phyloP scores from a whole-genome alignment of 495 filamentous ascomycete genomes.

The Sordaria brevicollis region DNA sequence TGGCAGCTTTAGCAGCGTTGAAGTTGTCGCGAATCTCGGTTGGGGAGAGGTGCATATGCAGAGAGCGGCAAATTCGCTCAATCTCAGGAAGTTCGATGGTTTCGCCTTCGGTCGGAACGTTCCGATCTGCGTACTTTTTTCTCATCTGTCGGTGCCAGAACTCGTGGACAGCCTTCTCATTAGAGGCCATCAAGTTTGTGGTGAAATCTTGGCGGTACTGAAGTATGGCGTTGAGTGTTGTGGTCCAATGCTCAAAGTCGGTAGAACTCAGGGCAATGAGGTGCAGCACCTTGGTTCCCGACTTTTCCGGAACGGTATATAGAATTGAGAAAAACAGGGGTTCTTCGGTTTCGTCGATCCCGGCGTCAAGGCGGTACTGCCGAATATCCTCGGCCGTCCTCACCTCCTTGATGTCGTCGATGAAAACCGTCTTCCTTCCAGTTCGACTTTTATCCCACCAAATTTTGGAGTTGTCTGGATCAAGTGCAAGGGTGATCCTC shows the following conservation, averaged over 20 bases:
- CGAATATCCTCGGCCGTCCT: slow-evolving; percentile 74
- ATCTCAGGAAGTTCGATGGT: slow-evolving; percentile 65
- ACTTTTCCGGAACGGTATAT: slow-evolving; percentile 61
- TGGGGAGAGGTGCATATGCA: slow-evolving; percentile 81
- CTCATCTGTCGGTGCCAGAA: slow-evolving; percentile 87
- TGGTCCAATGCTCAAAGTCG: slow-evolving; percentile 67
- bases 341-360: slow-evolving; percentile 50
- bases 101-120: slow-evolving; percentile 50
- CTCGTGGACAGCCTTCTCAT: slow-evolving; percentile 65
- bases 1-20: slow-evolving; percentile 51
- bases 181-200: slow-evolving; percentile 68
- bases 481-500: slow-evolving; percentile 63
- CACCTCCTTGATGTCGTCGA: slow-evolving; percentile 90
- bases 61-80: slow-evolving; percentile 68
- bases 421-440: slow-evolving; percentile 66
- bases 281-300: slow-evolving; percentile 66
- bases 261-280: slow-evolving; percentile 63
- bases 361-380: slow-evolving; percentile 80
- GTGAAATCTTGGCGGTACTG: slow-evolving; percentile 81
- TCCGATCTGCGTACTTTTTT: slow-evolving; percentile 46
- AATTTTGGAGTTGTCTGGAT: slow-evolving; percentile 73
- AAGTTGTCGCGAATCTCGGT: slow-evolving; percentile 69
- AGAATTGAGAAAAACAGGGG: slow-evolving; percentile 79
- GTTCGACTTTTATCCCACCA: slow-evolving; percentile 74
- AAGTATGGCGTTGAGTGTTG: slow-evolving; percentile 66